A percentile compares a stretch with the other conserved stretches of the same genome.
Conservation (phyloP, 1,139 yeast species). For the Blastobotrys buckinghamii region DNA sequence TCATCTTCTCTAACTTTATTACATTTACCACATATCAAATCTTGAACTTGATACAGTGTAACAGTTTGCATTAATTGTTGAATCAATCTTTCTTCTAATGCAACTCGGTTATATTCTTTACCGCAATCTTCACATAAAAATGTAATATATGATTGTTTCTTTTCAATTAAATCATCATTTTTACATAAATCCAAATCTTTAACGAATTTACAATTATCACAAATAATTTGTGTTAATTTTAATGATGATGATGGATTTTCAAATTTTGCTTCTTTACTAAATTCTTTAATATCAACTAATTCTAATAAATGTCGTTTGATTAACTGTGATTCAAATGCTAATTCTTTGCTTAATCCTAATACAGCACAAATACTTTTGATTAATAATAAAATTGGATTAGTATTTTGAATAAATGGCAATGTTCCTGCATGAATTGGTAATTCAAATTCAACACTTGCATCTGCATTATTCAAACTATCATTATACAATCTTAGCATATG, state of each 20-base stretch:
- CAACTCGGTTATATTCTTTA: slow-evolving; percentile 55
- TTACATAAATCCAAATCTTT: slow-evolving; percentile 81
- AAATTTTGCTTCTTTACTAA: slow-evolving; percentile 72
- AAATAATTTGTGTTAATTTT: slow-evolving; percentile 59
- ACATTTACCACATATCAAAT: slow-evolving; percentile 75
- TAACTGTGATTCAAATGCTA: slow-evolving; percentile 67
- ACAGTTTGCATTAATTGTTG: slow-evolving; percentile 52
- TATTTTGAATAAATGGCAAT: slow-evolving; percentile 1
- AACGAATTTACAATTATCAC: slow-evolving; percentile 72
- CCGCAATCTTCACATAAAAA: slow-evolving; percentile 73
- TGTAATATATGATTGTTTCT: slow-evolving; percentile 25
- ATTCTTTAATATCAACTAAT: slow-evolving; percentile 76
- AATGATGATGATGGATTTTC: slow-evolving; percentile 69
- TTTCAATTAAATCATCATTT: slow-evolving; percentile 18
- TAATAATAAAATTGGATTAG: slow-evolving; percentile 74
- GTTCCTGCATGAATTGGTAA: slow-evolving; percentile 50
- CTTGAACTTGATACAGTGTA: slow-evolving; percentile 69
- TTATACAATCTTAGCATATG: slow-evolving; percentile 62
- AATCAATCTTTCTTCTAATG: slow-evolving; percentile 74
- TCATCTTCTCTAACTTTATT: slow-evolving; percentile 59
- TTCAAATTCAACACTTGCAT: slow-evolving; percentile 55
- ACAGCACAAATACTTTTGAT: slow-evolving; percentile 74
- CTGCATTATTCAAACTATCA: slow-evolving; percentile 66
- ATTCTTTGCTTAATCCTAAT: slow-evolving; percentile 55
- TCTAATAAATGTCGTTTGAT: slow-evolving; percentile 68